Evolutionary conservation across 129 eudicot genomes (phyloP).

Genomic region (Flaveria brownii): DNA sequence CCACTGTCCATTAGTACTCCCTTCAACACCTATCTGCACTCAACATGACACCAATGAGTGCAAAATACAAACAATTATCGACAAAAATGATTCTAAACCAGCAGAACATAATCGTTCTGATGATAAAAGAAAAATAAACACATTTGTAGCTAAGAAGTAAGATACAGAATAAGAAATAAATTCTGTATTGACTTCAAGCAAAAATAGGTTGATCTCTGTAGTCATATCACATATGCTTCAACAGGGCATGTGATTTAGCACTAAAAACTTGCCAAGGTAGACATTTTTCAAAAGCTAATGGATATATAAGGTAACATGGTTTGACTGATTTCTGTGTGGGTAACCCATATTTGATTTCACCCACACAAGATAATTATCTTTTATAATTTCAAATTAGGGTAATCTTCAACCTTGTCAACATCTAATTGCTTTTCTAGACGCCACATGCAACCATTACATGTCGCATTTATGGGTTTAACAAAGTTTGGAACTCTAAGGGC

Average conservation of each 20-base stretch:
- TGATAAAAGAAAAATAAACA: neutral
- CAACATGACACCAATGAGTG: slow-evolving; percentile 25
- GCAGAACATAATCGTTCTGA: neutral
- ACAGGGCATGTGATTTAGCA: neutral
- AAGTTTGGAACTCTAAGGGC: neutral
- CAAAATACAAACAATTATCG: neutral
- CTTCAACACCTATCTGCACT: slow-evolving; percentile 98
- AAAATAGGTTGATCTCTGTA: neutral
- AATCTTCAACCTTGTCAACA: no score
- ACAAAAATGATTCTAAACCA: neutral
- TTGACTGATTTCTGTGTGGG: neutral
- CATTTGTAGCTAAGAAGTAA: neutral
- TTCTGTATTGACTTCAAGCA: neutral
- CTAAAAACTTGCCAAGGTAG: neutral
- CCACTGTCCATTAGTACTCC: slow-evolving; percentile 90
- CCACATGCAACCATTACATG: neutral
- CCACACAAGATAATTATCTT: neutral
- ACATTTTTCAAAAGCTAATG: neutral
- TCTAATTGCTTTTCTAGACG: no score
- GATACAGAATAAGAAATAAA: neutral
- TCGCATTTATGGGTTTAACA: neutral
- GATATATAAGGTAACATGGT: neutral
- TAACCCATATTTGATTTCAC: neutral
- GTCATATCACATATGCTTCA: neutral
- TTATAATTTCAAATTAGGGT: no score